phyloP scores from a whole-genome alignment of 208 protist species.

The Trypanosoma lewisi region DNA sequence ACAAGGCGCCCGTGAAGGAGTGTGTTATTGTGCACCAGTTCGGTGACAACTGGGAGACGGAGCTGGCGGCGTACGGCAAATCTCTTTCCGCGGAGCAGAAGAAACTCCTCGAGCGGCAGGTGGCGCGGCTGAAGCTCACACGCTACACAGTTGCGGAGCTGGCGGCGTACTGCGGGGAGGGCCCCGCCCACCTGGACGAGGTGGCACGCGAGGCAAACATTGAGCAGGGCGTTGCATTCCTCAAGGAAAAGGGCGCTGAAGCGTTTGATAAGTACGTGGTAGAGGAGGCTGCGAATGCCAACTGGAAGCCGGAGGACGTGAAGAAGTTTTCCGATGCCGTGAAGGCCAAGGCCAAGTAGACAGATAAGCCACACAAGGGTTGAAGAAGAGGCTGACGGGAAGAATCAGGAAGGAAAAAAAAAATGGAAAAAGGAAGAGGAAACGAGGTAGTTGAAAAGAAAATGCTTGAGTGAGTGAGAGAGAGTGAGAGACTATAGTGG shows the following conservation, averaged over 20 bases:
- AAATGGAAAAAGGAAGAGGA: background rate
- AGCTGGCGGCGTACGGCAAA: slow-evolving; percentile 73
- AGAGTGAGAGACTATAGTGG: background rate
- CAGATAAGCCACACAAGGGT: background rate
- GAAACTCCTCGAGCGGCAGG: slow-evolving; percentile 67
- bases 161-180: slow-evolving; percentile 69
- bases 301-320: slow-evolving; percentile 73
- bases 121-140: slow-evolving; percentile 76
- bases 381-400: background rate
- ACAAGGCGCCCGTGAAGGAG: slow-evolving; percentile 80
- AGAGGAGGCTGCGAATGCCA: slow-evolving; percentile 78
- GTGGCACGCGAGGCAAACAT: slow-evolving; percentile 78
- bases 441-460: background rate
- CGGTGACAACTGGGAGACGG: slow-evolving; percentile 69
- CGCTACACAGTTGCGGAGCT: slow-evolving; percentile 90
- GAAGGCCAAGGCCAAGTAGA: slow-evolving; percentile 69
- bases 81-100: slow-evolving; percentile 69
- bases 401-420: background rate
- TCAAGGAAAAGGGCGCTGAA: slow-evolving; percentile 61
- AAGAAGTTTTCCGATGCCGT: slow-evolving; percentile 85
- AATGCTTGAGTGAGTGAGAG: background rate
- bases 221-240: slow-evolving; percentile 63
- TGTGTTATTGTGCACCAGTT: slow-evolving; percentile 90
- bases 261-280: slow-evolving; percentile 75
- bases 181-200: slow-evolving; percentile 59